Conservation (phyloP, 208 protist species). For the Trypanosoma cruzi region DNA sequence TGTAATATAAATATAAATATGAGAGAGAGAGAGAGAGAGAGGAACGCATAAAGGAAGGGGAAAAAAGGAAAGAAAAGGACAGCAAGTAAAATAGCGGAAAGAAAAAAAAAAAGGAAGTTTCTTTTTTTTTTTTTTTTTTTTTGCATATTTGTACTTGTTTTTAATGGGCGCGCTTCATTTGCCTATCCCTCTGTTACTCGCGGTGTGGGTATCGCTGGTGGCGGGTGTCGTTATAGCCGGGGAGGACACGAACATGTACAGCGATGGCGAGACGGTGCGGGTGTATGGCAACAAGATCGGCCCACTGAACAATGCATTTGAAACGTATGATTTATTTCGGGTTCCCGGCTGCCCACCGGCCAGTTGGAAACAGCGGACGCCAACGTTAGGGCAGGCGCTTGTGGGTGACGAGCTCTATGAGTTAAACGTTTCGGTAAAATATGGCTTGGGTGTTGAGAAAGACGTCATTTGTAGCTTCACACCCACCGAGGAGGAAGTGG, state of each 20-base stretch:
- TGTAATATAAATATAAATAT: neutral
- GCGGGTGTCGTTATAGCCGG: conserved; percentile 13
- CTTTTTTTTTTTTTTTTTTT: conserved; percentile 13
- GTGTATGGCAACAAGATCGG: conserved; percentile 95
- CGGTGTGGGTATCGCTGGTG: conserved; percentile 8
- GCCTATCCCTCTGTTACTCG: neutral
- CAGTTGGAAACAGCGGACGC: conserved; percentile 24
- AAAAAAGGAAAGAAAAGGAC: neutral
- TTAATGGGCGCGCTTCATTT: neutral
- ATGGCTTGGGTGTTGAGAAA: conserved; percentile 24
- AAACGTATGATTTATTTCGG: conserved; percentile 93
- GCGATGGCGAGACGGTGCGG: conserved; percentile 44
- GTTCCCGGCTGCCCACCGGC: conserved; percentile 74
- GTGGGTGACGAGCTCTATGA: conserved; percentile 59
- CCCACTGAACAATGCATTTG: conserved; percentile 94
- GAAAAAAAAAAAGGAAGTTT: neutral
- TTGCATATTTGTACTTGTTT: conserved; percentile 1
- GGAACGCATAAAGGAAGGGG: neutral
- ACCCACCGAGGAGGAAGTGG: conserved; percentile 14
- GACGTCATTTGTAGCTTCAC: conserved; percentile 45
- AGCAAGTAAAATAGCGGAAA: neutral
- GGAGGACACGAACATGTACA: conserved; percentile 45
- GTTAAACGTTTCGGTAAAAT: conserved; percentile 54
- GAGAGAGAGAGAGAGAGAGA: neutral
- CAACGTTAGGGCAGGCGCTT: conserved; percentile 83